Percentiles rank a stretch among this genome's conserved stretches.
phyloP scores from a whole-genome alignment of 805 yeast species.

The Cyberlindnera bimundalis region DNA sequence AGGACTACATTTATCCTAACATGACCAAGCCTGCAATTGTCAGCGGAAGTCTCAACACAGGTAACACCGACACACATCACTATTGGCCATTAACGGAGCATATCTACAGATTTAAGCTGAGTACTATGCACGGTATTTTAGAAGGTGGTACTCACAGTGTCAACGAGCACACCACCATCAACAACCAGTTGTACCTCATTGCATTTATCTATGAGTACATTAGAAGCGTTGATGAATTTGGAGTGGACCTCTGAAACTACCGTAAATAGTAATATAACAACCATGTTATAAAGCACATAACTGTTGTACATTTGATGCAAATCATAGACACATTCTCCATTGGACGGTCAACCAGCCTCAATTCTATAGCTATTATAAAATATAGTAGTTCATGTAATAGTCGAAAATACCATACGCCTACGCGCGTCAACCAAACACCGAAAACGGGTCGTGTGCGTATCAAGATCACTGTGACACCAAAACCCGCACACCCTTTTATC shows the following conservation, averaged over 20 bases:
- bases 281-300: not conserved
- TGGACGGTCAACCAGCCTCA: not conserved
- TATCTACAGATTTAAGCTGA: constrained; percentile 60
- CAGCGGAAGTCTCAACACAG: constrained; percentile 60
- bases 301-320: not conserved
- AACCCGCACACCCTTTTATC: no score
- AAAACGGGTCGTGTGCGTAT: no score
- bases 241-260: not conserved
- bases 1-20: constrained; percentile 43
- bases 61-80: constrained; percentile 66
- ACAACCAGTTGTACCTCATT: constrained; percentile 49
- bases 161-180: constrained; percentile 51
- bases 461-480: no score
- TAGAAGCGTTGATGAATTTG: constrained; percentile 37
- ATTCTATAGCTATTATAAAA: no score
- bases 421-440: no score
- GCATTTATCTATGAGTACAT: constrained; percentile 50
- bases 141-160: constrained; percentile 49
- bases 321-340: no score
- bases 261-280: not conserved
- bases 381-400: no score
- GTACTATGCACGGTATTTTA: constrained; percentile 32
- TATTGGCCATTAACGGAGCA: constrained; percentile 62
- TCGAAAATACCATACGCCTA: no score
- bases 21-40: constrained; percentile 37